Conservation (phyloP, 164 flowering plant genomes). For the Aristolochia californica region DNA sequence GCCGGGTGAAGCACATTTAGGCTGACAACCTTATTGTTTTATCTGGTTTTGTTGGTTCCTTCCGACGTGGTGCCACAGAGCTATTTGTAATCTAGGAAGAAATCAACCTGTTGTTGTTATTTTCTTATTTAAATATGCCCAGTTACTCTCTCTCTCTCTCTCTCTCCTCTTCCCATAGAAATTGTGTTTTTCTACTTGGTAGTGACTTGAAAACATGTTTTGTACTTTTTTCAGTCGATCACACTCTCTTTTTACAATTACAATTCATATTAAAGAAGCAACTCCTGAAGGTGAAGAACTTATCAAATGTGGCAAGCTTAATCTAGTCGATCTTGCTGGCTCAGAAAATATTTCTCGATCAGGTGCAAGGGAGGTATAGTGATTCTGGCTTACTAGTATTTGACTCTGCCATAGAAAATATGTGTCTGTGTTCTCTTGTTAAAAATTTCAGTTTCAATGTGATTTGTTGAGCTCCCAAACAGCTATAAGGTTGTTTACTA, state of each 20-base stretch:
- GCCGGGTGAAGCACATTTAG: too few relatives aligned
- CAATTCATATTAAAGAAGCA: conserved; percentile 93
- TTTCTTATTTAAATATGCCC: too few relatives aligned
- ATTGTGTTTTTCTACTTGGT: too few relatives aligned
- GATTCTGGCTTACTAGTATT: neutral
- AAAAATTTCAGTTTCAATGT: neutral
- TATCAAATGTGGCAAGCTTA: conserved; percentile 94
- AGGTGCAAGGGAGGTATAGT: conserved; percentile 94
- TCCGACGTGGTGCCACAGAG: too few relatives aligned
- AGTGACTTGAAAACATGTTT: too few relatives aligned
- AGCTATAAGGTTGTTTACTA: neutral
- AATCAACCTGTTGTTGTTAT: too few relatives aligned
- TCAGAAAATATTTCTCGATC: conserved; percentile 98
- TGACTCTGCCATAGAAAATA: neutral
- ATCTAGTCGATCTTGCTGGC: conserved; percentile 94
- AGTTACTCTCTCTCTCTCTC: too few relatives aligned
- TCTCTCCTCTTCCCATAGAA: too few relatives aligned
- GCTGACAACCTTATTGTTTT: too few relatives aligned
- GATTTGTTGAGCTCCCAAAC: neutral
- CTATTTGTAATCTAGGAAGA: too few relatives aligned
- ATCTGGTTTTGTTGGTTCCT: too few relatives aligned
- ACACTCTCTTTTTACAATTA: conserved; percentile 86
- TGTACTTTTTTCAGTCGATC: conserved; percentile 60
- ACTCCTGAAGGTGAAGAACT: conserved; percentile 98
- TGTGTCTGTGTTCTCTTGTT: neutral